These are phyloP conservation scores for Kockovaella imperatae DNA, from an alignment of 768 basidiomycete species.

Conservation along the genomic window DNA sequence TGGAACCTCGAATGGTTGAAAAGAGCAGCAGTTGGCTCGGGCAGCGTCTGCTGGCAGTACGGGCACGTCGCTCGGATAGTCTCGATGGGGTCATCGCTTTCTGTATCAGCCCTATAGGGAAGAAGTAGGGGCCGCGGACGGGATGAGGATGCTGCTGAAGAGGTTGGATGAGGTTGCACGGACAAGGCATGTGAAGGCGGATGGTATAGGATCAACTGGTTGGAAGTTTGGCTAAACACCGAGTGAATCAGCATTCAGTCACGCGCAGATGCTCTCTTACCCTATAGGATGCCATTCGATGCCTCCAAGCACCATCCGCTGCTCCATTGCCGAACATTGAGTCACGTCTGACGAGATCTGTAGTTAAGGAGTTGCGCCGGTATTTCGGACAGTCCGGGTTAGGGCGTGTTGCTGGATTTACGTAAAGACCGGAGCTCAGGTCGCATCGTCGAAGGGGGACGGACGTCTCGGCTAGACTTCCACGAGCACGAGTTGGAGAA, in stretches of 20 bases:
- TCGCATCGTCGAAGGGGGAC: too few species aligned
- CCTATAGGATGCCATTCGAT: constrained; percentile 4
- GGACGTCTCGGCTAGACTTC: too few species aligned
- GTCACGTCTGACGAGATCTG: too few species aligned
- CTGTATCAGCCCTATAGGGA: not conserved
- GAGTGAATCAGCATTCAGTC: not conserved
- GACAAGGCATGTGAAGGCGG: constrained; percentile 36
- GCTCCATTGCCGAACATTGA: too few species aligned
- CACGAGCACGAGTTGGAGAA: too few species aligned
- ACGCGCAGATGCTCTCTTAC: not conserved
- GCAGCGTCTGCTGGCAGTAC: constrained; percentile 34
- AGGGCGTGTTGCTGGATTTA: too few species aligned
- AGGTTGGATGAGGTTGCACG: constrained; percentile 23
- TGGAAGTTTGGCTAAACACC: constrained; percentile 28
- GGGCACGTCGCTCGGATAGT: constrained; percentile 24
- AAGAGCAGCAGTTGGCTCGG: constrained; percentile 3
- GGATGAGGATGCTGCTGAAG: constrained; percentile 1
- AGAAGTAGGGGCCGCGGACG: constrained; percentile 11
- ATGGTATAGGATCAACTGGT: constrained; percentile 42
- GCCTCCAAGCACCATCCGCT: too few species aligned
- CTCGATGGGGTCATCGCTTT: too few species aligned
- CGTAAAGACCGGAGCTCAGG: too few species aligned
- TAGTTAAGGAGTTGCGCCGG: too few species aligned
- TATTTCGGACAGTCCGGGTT: too few species aligned
- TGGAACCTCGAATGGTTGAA: not conserved